Evolutionary conservation across 164 flowering plant genomes (phyloP).

Genomic region (Dillenia turbinata): DNA sequence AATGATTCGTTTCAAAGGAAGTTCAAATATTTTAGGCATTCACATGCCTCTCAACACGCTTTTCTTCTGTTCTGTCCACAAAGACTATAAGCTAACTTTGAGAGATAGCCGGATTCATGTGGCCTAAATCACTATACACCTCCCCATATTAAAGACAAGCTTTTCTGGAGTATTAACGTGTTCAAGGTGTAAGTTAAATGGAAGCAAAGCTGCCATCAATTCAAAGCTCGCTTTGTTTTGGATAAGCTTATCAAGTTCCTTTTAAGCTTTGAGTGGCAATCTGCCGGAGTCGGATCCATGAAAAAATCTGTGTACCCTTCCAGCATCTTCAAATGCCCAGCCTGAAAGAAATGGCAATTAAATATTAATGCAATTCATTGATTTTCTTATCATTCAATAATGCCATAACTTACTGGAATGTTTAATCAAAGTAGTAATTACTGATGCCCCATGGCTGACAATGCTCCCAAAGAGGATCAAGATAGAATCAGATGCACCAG

Average conservation of each 20-base stretch:
- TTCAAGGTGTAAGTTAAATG: too few relatives aligned
- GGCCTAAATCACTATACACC: too few relatives aligned
- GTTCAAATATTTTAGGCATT: too few relatives aligned
- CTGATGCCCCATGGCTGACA: conserved; percentile 59
- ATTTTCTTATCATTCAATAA: background rate
- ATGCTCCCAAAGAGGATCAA: conserved; percentile 91
- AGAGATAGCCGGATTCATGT: too few relatives aligned
- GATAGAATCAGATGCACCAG: conserved; percentile 92
- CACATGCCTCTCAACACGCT: too few relatives aligned
- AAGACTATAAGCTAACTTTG: too few relatives aligned
- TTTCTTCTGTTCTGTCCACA: too few relatives aligned
- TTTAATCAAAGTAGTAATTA: conserved; percentile 20
- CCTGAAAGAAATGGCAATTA: conserved; percentile 33
- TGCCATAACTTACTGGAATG: conserved; percentile 5
- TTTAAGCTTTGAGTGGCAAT: conserved; percentile 74
- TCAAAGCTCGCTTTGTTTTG: conserved; percentile 60
- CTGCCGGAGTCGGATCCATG: conserved; percentile 87
- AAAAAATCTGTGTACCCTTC: conserved; percentile 87
- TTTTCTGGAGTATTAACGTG: too few relatives aligned
- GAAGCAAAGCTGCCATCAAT: too few relatives aligned
- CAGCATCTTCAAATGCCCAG: conserved; percentile 92
- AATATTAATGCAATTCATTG: background rate
- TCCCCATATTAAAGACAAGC: too few relatives aligned
- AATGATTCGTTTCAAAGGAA: too few relatives aligned
- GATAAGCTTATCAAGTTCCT: conserved; percentile 68